Evolutionary conservation across 2,329 filamentous ascomycete genomes (phyloP).

Genomic region (Tricladium varicosporioides): DNA sequence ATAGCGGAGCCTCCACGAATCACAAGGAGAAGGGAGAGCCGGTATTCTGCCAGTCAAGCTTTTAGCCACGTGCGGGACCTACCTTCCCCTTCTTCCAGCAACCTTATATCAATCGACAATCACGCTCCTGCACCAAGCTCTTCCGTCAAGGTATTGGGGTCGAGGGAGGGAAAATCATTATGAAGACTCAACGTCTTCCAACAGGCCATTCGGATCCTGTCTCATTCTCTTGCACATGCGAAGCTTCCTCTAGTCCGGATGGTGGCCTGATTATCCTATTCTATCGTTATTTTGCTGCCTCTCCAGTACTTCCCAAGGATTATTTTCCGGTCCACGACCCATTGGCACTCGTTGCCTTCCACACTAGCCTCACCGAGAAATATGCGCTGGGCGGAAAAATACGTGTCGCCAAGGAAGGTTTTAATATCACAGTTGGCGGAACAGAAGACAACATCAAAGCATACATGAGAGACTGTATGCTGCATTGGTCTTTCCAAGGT

Average conservation of each 20-base stretch:
- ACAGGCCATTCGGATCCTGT: slow-evolving; percentile 31
- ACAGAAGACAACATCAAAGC: slow-evolving; percentile 18
- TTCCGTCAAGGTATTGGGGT: neutral
- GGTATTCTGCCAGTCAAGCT: no score
- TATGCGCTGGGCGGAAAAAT: slow-evolving; percentile 31
- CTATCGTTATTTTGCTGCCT: slow-evolving; percentile 33
- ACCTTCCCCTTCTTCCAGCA: no score
- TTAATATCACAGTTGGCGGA: slow-evolving; percentile 35
- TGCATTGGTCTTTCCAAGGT: slow-evolving; percentile 32
- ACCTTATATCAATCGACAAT: no score
- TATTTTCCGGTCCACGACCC: slow-evolving; percentile 8
- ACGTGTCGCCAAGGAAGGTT: slow-evolving; percentile 32
- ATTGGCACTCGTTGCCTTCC: slow-evolving; percentile 24
- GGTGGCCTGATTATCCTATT: slow-evolving; percentile 33
- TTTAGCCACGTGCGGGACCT: no score
- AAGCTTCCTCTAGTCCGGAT: slow-evolving; percentile 11
- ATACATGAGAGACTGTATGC: slow-evolving; percentile 29
- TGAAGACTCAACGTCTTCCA: slow-evolving; percentile 16
- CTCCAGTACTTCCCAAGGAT: slow-evolving; percentile 22
- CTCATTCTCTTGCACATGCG: slow-evolving; percentile 32
- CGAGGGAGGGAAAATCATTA: neutral
- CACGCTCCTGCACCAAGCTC: no score
- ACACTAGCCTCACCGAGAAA: slow-evolving; percentile 18
- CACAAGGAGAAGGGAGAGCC: no score
- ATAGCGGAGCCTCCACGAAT: no score